Evolutionary conservation across 2,329 filamentous ascomycete species (phyloP), one percentile per base, ranked within the genome.

Genomic region (Colletotrichum salicis): DNA sequence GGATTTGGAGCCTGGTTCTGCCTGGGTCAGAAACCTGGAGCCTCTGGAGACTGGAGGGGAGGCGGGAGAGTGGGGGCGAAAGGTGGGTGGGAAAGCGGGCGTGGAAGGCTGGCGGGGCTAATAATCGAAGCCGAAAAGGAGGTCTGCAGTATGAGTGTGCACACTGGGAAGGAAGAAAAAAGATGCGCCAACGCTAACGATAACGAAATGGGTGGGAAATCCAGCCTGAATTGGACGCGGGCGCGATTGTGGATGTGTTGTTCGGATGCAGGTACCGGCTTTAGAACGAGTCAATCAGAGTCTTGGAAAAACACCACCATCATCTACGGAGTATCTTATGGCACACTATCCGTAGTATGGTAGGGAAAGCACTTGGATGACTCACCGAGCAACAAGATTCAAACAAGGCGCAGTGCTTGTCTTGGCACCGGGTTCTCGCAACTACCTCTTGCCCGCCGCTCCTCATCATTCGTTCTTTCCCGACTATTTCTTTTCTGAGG

Each of bases 241-340:
- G 19, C 66, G 55, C 5, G 71, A 71, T 15, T 15, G 67, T 48
- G 3, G 71, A 70, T 12, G 35, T 24, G n/a, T 57, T 60, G 37
- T 72, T 48, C 5, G 74, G 71, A 51, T 77, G 69, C n/a, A 77
- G 73, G 57, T 72, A 76, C 24, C 67, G 67, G 62, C 55, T 15
- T 35, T 29, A 22, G 45, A 66, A 65, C 45, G 33, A 55, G 61
- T 66, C 55, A 70, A 60, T 64, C 22, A 55, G 48, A 41, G 19
- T 35, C 29, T 57, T 33, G 19, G 41, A 11, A 48, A n/a, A 19
- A 48, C 19, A n/a, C 41, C 19, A 48, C 19, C 41, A 29, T 29
- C 27, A 29, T 29, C 27, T 29, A 29, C 2, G 27, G 27, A 27
- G 27, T 27, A 29, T 4, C 27, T 29, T 29, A 29, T 29, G 27